A percentile compares a stretch with the other conserved stretches of the same genome.
These are phyloP conservation scores for Sugiyamaella mastotermitis DNA, from an alignment of 805 yeast genomes.

Conservation along the genomic window DNA sequence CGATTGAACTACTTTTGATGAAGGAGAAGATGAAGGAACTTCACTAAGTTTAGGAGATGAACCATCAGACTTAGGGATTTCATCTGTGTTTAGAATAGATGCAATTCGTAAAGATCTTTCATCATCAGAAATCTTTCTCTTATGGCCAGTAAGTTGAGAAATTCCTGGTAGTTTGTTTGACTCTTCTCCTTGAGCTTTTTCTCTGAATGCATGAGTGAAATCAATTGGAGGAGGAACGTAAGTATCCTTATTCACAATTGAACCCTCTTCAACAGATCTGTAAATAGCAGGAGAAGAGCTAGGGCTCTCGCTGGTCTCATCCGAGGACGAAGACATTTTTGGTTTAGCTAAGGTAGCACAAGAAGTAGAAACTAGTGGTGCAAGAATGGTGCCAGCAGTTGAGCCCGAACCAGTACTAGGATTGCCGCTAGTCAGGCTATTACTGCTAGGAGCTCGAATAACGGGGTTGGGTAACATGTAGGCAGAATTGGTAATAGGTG, in stretches of 20 bases:
- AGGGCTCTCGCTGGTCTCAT: no score
- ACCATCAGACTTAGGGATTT: constrained; percentile 3
- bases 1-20: not conserved
- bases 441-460: no score
- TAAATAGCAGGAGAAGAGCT: not conserved
- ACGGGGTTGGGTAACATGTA: not conserved
- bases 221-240: constrained; percentile 35
- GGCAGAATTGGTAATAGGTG: no score
- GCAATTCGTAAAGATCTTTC: constrained; percentile 12
- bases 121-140: constrained; percentile 3
- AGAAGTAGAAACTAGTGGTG: no score
- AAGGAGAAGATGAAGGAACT: not conserved
- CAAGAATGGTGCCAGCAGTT: no score
- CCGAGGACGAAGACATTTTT: no score
- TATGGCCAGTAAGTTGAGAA: not conserved
- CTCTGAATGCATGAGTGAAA: constrained; percentile 34
- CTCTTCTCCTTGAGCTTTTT: not conserved
- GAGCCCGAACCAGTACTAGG: no score
- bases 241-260: constrained; percentile 6
- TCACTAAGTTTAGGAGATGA: not conserved
- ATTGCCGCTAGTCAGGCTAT: no score
- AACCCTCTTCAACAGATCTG: not conserved
- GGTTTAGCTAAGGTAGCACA: no score
- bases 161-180: constrained; percentile 1
- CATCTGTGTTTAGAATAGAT: constrained; percentile 14